Evolutionary conservation across 2,329 filamentous ascomycete genomes (phyloP), one percentile per base, ranked within the genome.

Genomic region (Rosellinia necatrix): DNA sequence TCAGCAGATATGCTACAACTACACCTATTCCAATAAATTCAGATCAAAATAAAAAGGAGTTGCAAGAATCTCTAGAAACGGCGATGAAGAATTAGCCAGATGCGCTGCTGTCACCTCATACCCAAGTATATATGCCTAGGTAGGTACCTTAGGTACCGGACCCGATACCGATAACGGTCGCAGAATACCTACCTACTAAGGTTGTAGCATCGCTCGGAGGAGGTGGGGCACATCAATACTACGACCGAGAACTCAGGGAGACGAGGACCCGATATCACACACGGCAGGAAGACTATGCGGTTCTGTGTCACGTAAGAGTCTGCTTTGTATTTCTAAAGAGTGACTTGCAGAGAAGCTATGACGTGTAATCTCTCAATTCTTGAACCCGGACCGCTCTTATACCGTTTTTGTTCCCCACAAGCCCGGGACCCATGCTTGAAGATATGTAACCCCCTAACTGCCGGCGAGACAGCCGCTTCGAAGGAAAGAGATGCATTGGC

Each of bases 261-360:
- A 47, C 4, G 22, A 7, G 6, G n/a, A 6, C 13, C 29, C 9
- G 10, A 10, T 5, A 3, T 53, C 32, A 53, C 47, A 19, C 13
- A 24, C 12, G 24, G 40, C 10, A 19, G 35, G 15, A 38, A 25
- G 32, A 44, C 3, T 10, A 9, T 9, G 9, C 7, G 27, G 10
- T 12, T 24, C 40, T 19, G 47, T 29, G 34, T 29, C 59, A 54
- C 53, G 50, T 38, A 60, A 37, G 17, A 47, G 35, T 57, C 12
- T 30, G 27, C 40, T 47, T 17, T 56, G 21, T 47, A 47, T 60
- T 58, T 40, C 42, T 58, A 60, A 60, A 25, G 58, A 62, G 48
- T 53, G 60, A 56, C 40, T 58, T 34, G 37, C 29, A 41, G 13
- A 41, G 40, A 46, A 19, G 27, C 29, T 40, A 40, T 30, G 27